A percentile compares a stretch with the other conserved stretches of the same genome.
phyloP scores from a whole-genome alignment of 176 grass and related monocot species.

The Elymus sibiricus region DNA sequence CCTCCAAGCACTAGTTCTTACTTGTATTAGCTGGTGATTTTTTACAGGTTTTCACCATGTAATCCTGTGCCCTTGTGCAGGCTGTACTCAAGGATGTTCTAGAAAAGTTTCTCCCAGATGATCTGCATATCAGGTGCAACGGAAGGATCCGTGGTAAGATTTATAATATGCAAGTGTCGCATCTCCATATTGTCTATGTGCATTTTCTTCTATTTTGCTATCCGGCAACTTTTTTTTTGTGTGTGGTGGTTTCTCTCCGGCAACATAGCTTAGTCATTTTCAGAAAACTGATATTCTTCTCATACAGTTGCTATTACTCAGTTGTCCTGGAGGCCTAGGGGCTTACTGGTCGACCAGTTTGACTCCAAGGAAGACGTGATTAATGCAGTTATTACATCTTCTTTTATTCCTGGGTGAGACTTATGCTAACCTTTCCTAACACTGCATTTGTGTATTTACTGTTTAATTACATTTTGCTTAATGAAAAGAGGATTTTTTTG shows the following conservation, averaged over 20 bases:
- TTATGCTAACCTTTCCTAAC: neutral
- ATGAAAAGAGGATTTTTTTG: neutral
- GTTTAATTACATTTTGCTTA: neutral
- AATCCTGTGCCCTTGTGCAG: conserved; percentile 40
- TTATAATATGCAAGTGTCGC: neutral
- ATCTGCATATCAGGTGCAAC: conserved; percentile 75
- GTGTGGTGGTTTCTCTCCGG: too few species aligned
- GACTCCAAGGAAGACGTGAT: conserved; percentile 95
- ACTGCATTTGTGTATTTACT: neutral
- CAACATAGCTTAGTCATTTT: neutral
- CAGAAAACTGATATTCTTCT: conserved; percentile 29
- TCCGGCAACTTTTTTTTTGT: too few species aligned
- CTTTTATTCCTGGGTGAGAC: conserved; percentile 95
- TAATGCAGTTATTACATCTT: conserved; percentile 87
- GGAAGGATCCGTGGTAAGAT: conserved; percentile 81
- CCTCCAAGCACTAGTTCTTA: neutral
- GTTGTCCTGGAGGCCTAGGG: conserved; percentile 80
- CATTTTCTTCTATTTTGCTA: neutral
- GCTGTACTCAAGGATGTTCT: conserved; percentile 82
- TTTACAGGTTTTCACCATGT: neutral
- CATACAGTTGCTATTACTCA: conserved; percentile 82
- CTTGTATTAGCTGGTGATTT: neutral
- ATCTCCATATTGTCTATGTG: neutral
- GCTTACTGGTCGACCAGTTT: conserved; percentile 91
- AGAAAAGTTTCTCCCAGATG: conserved; percentile 82